These are phyloP conservation scores for Fraxinus angustifolia DNA, from an alignment of 305 asterid species.

Conservation along the genomic window DNA sequence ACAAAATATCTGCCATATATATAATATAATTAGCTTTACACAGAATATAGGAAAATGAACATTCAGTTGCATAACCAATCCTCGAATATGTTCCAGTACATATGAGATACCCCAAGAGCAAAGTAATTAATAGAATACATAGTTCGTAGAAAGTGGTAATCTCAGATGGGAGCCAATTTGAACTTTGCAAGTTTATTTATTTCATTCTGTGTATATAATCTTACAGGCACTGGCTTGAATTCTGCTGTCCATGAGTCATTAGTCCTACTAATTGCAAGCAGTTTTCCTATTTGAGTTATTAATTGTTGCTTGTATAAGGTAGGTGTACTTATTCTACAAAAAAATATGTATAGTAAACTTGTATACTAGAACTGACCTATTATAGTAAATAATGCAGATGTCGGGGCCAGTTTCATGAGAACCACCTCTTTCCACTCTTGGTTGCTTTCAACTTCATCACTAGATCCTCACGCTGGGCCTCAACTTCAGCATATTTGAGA, in stretches of 20 bases:
- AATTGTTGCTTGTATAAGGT: neutral
- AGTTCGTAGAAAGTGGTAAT: neutral
- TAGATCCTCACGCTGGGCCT: slow-evolving; percentile 78
- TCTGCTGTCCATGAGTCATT: neutral
- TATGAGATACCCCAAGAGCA: neutral
- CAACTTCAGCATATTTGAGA: slow-evolving; percentile 89
- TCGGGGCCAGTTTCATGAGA: slow-evolving; percentile 35
- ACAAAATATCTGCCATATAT: neutral
- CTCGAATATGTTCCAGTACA: neutral
- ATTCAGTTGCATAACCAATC: neutral
- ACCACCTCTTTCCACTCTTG: slow-evolving; percentile 65
- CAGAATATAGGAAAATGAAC: neutral
- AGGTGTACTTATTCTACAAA: slow-evolving; percentile 14
- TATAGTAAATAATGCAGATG: neutral
- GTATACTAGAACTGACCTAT: neutral
- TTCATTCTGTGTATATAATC: neutral
- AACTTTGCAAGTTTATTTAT: neutral
- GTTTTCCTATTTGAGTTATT: neutral
- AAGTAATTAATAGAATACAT: neutral
- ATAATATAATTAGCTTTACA: neutral
- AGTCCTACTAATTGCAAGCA: neutral
- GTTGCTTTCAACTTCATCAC: slow-evolving; percentile 77
- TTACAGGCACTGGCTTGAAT: neutral
- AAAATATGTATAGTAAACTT: neutral
- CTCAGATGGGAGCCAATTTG: neutral